Base-by-base conservation (phyloP, 2,329 filamentous ascomycete species). In the Fusarium sororula region DNA sequence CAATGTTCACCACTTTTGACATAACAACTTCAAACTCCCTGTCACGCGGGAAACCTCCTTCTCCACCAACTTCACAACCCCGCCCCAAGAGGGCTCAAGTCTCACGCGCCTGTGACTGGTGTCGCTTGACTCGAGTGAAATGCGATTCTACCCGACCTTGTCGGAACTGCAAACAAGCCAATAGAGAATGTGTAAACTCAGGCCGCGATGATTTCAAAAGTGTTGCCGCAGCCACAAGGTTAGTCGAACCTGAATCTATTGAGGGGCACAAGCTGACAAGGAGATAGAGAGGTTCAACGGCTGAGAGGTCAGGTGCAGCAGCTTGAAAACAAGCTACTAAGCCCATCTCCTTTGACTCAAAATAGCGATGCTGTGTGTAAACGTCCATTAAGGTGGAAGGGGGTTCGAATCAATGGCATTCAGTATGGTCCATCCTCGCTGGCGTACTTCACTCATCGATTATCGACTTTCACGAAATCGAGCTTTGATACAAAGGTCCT, bases 81-180 rank as follows among this genome's bases (percentile, higher is more conserved):
- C 77, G 77, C 41, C 66, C 75, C n/a, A 80, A 80, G 59, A 70
- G 79, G 48, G 77, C 73, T 39, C 79, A 80, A 22, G 79, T 80
- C 59, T 78, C 79, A 6, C 68, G 79, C 7, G 79, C 79, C 13
- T 80, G 79, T 56, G 79, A 80, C 63, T 80, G 79, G 79, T 80
- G 79, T 70, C 79, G 78, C 17, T 71, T 79, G 24, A 74, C 74
- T 10, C 72, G 79, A 32, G 75, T 80, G 48, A 80, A 80, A 35
- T 80, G 79, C 60, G 79, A 80, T 57, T 73, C 75, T 11, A 72
- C 74, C 6, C 44, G 77, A n/a, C 78, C 78, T 5, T 80, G 78
- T 68, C 67, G 73, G 15, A 79, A 73, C 32, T 79, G 77, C 59
- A 79, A 75, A 24, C 70, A 78, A 26, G 70, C 75, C 6, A 75